Evolutionary conservation across 2,329 filamentous ascomycete species (phyloP), one percentile per base, ranked within the genome.

Genomic region (Rutstroemia sp.): DNA sequence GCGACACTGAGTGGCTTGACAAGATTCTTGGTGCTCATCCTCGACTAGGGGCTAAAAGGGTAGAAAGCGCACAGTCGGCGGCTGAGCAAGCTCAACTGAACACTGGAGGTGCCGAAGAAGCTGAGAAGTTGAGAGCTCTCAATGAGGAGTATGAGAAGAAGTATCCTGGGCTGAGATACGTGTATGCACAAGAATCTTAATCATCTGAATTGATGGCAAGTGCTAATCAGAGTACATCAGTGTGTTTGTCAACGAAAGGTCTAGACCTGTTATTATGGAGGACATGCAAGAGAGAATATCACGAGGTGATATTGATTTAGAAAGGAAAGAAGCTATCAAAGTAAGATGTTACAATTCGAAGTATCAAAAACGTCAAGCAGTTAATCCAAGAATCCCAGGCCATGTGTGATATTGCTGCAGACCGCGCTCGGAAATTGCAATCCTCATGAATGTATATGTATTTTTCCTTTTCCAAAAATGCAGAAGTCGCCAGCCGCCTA

Each of bases 361-460:
- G 6, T 44, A 12, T 37, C 39, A 16, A 44, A 51, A 37, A 42
- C 21, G 53, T 34, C 39, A 42, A 8, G 30, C 30, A 54, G 48
- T 59, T 64, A 51, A 64, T 61, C 59, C 42, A 58, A 48, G 54
- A 53, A 14, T 52, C 30, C 45, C 27, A 34, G 66, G 91, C 92
- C 42, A 96, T 96, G 89, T 90, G 89, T 67, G 88, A 91, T 65
- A 96, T 96, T 67, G 92, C 92, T 30, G 80, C 82, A 51, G 89
- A 96, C 67, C 81, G 92, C 49, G 89, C 86, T 1, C 70, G 72
- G 34, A 95, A 91, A 71, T 70, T 59, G 34, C 47, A 54, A 21
- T 14, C 34, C 34, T 25, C 14, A 41, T 58, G 51, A 56, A 50
- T 50, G 12, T 25, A 19, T 45, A 45, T 48, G 5, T 34, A 16